Base-by-base conservation (phyloP, 208 protist species). In the Eutreptiella sp. region DNA sequence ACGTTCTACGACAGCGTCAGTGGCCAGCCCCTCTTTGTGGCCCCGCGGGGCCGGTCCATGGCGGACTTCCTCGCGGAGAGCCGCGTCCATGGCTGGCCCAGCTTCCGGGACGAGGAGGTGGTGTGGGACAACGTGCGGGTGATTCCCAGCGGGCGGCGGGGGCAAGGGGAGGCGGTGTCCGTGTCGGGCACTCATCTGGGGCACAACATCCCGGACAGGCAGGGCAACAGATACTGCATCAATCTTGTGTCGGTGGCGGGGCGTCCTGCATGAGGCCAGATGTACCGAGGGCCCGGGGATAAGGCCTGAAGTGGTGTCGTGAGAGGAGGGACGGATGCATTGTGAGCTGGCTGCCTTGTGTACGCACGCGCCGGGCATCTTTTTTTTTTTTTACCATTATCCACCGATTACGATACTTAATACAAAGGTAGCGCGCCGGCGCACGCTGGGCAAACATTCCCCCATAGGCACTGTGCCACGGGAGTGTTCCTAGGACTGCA, bases 191-290 rank as follows among this genome's bases (percentile, higher is more conserved):
- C 64, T 0, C 64, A 70, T 29, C 29, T 66, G 0, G 64, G 64
- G 4, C 64, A 70, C 46, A 45, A 70, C 43, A 11, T 70, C 16
- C 66, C 66, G 2, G 59, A 67, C 41, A 3, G 0, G 16, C 14
- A 53, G 0, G 66, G 66, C 16, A 60, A 62, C 42, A 39, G 66
- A 1, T 63, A 72, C 52, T 72, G 66, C 66, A 72, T 72, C 38
- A 70, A 72, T 33, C 53, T 72, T 2, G 46, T 72, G 4, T 70
- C 41, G 32, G 32, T 72, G 16, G 34, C 66, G 11, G 66, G 66
- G 26, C 4, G 1, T 43, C 46, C 48, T n/a, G n/a, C n/a, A n/a
- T n/a, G n/a, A n/a, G n/a, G n/a, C n/a, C n/a, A n/a, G n/a, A n/a
- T n/a, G n/a, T n/a, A n/a, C n/a, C n/a, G n/a, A n/a, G n/a, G n/a